These are phyloP conservation scores for Rhynchosporium agropyri DNA, from an alignment of 2,329 filamentous ascomycete genomes.

Conservation along the genomic window DNA sequence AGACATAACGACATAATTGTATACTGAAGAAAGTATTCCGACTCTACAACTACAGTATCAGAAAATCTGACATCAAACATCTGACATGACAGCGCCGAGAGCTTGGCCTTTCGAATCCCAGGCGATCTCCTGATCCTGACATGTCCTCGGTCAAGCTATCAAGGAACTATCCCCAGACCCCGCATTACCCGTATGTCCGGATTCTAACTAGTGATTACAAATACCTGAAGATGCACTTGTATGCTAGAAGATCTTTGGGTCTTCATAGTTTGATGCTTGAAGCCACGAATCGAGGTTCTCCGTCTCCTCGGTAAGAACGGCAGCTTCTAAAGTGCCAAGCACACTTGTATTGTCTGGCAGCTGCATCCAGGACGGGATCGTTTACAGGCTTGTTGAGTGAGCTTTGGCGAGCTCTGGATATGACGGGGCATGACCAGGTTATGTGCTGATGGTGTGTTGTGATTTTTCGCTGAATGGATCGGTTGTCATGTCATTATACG, in stretches of 20 bases:
- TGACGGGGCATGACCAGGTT: slow-evolving; percentile 1
- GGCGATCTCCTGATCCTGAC: too few relatives aligned
- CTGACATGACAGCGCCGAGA: too few relatives aligned
- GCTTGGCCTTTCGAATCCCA: too few relatives aligned
- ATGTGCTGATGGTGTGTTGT: slow-evolving; percentile 13
- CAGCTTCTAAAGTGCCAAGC: slow-evolving; percentile 13
- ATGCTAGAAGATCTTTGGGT: neutral
- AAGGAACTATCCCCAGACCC: slow-evolving; percentile 9
- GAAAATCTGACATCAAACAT: neutral
- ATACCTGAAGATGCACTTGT: too few relatives aligned
- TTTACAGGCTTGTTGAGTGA: slow-evolving; percentile 3
- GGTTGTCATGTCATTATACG: neutral
- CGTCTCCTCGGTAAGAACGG: slow-evolving; percentile 14
- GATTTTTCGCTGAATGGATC: neutral
- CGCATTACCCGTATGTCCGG: slow-evolving; percentile 5
- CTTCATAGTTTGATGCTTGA: neutral
- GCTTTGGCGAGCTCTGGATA: neutral
- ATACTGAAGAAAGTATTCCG: too few relatives aligned
- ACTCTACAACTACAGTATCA: neutral
- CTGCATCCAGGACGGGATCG: slow-evolving; percentile 17
- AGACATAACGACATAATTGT: too few relatives aligned
- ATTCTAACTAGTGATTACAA: neutral
- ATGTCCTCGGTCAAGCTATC: too few relatives aligned
- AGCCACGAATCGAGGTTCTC: neutral
- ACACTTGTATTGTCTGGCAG: neutral